Base-by-base conservation (phyloP, 345 rosid species). In the Eucalyptus camaldulensis region DNA sequence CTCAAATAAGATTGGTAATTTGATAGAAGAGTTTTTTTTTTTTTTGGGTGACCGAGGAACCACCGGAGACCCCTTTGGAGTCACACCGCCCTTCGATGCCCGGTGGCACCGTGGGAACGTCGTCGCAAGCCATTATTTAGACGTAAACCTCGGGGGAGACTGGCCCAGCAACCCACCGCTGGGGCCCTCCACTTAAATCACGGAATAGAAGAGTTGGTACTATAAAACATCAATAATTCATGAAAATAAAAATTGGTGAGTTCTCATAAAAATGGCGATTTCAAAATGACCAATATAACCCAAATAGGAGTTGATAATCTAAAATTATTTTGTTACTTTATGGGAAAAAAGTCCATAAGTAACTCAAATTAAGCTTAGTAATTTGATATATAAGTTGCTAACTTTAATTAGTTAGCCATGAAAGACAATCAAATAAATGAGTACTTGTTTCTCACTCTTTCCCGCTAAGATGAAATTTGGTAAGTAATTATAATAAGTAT, bases 61-160 rank as follows among this genome's bases (percentile, higher is more conserved):
- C 3, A 0, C 19, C 8, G 1, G 8, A 50, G 53, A 50, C 1
- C 3, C 53, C 19, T 50, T 15, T 0, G 19, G 3, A 7, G 19
- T 50, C 19, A 50, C 53, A 50, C 7, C 0, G 0, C 0, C 53
- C 53, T 50, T 0, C 0, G 19, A 50, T 50, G 53, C 53, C 0
- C 0, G 8, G 1, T 50, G 53, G 19, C 8, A 50, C 19, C 8
- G 3, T 50, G 1, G 8, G 0, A 50, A 50, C 8, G 3, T 50
- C 3, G 0, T 50, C 3, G 0, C 8, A 50, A 50, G 19, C 19
- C 53, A 50, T 8, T 27, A 6, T 27, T 60, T 13, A 27, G 15
- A 60, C 19, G 0, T 15, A 50, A 50, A 15, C 8, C 19, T 50
- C 3, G 19, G 0, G 53, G 0, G 8, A 50, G 8, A 50, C 0